A percentile compares a stretch with the other conserved stretches of the same genome.
Conservation (phyloP, 148 eudicot species). For the Camellia japonica region DNA sequence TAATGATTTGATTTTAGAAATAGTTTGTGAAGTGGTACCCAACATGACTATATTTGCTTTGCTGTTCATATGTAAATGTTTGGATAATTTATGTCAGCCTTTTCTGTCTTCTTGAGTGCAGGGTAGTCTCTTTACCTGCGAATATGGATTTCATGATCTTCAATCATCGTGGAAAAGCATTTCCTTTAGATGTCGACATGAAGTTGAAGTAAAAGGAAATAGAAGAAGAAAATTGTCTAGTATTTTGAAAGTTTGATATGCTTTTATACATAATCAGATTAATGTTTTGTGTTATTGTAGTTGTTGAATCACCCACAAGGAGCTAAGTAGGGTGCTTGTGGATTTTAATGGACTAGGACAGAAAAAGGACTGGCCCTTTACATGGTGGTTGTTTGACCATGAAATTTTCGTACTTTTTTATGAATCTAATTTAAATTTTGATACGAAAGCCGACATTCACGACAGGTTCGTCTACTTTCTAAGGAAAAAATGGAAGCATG, state of each 20-base stretch:
- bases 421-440: neutral
- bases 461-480: neutral
- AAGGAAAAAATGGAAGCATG: neutral
- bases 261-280: neutral
- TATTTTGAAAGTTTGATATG: neutral
- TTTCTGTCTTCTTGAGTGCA: conserved; percentile 37
- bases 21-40: neutral
- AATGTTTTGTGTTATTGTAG: neutral
- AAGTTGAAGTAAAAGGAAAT: conserved; percentile 45
- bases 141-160: conserved; percentile 91
- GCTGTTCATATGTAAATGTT: conserved; percentile 11
- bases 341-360: neutral
- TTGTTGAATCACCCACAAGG: neutral
- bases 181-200: conserved; percentile 40
- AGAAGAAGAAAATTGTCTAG: neutral
- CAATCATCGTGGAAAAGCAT: conserved; percentile 82
- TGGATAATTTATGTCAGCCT: neutral
- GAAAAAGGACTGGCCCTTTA: neutral
- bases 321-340: neutral
- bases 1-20: neutral
- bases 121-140: conserved; percentile 72
- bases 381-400: neutral
- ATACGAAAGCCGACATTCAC: neutral
- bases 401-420: neutral
- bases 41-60: neutral